Evolutionary conservation across 2,329 filamentous ascomycete species (phyloP).

Genomic region (Dendryphion nanum): DNA sequence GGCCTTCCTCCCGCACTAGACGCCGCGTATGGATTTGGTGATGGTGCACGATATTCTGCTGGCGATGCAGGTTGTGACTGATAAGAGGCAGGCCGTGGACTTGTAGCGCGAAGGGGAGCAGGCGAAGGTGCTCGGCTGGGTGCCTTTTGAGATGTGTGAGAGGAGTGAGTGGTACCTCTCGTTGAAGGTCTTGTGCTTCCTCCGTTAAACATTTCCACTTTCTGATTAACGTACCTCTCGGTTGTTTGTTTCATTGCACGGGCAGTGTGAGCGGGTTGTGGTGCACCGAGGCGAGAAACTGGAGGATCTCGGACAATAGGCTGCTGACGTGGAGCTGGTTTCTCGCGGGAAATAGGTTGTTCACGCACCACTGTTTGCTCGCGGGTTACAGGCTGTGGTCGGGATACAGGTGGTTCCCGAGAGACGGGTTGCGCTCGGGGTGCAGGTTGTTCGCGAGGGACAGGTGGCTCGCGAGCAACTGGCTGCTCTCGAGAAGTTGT

Average conservation of each 20-base stretch:
- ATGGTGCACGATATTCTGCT: constrained; percentile 30
- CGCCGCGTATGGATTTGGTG: constrained; percentile 63
- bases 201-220: constrained; percentile 70
- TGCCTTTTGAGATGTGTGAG: no score
- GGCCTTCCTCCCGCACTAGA: constrained; percentile 30
- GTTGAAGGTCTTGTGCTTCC: constrained; percentile 57
- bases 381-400: no score
- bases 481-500: no score
- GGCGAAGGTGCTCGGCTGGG: constrained; percentile 60
- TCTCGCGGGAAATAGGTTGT: no score
- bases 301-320: no score
- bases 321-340: no score
- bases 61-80: constrained; percentile 14
- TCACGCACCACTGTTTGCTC: no score
- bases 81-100: constrained; percentile 59
- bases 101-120: constrained; percentile 57
- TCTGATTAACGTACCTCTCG: constrained; percentile 81
- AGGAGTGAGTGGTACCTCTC: constrained; percentile 49
- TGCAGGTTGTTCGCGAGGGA: no score
- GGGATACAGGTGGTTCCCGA: no score
- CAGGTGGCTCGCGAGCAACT: no score
- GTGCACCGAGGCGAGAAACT: constrained; percentile 78
- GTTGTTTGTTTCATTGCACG: constrained; percentile 95
- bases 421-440: no score
- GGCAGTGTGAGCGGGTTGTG: constrained; percentile 87